Evolutionary conservation across 208 protist species (phyloP).

Genomic region (Acanthamoeba triangularis): DNA sequence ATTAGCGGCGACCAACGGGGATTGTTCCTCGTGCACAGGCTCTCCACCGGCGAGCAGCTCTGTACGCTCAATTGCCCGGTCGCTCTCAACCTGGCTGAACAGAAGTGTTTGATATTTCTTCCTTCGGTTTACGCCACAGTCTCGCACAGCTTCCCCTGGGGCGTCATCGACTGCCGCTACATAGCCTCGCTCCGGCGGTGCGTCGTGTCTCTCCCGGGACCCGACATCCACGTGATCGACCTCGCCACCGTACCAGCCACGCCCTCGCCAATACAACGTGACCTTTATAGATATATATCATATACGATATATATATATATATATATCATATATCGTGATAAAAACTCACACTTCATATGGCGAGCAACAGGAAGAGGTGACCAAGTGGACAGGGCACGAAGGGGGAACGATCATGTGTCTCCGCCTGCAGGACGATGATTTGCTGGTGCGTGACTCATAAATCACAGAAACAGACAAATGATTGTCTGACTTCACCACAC

Average conservation of each 20-base stretch:
- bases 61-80: no score
- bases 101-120: no score
- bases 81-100: no score
- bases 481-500: no score
- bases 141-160: background rate
- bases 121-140: background rate
- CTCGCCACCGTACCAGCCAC: background rate
- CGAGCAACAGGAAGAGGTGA: background rate
- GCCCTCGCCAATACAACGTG: background rate
- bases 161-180: constrained; percentile 6
- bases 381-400: background rate
- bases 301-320: no score
- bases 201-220: background rate
- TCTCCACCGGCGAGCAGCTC: constrained; percentile 1
- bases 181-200: background rate
- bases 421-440: background rate
- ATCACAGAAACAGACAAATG: no score
- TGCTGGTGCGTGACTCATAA: background rate
- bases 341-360: no score
- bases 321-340: no score
- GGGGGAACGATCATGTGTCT: background rate
- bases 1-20: background rate
- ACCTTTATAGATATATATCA: no score
- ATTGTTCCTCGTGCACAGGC: background rate
- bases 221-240: background rate